These are phyloP conservation scores for Tympanopsis confertula DNA, from an alignment of 2,329 filamentous ascomycete genomes.

Conservation along the genomic window DNA sequence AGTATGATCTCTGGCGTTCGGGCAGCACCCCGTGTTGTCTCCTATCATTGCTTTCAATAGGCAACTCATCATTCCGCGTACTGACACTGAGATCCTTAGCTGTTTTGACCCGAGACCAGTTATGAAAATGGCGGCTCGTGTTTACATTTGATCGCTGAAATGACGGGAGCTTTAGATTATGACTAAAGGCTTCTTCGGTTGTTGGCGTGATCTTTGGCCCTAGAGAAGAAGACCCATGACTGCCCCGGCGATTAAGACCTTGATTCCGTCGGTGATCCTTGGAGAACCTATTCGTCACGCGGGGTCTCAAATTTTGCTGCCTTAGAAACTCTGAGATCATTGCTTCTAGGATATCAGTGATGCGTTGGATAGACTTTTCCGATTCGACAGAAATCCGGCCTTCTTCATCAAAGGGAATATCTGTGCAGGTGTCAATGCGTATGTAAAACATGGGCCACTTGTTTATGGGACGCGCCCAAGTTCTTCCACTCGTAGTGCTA, in stretches of 20 bases:
- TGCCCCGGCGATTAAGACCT: no score
- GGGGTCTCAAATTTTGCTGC: slow-evolving; percentile 37
- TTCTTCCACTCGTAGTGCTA: slow-evolving; percentile 16
- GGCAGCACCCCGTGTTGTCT: no score
- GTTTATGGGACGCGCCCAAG: slow-evolving; percentile 35
- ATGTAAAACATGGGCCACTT: slow-evolving; percentile 51
- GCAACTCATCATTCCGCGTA: not conserved
- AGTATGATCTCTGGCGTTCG: no score
- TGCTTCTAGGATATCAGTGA: slow-evolving; percentile 35
- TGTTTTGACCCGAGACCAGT: slow-evolving; percentile 26
- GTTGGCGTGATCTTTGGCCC: no score
- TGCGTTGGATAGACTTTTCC: slow-evolving; percentile 26
- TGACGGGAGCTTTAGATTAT: not conserved
- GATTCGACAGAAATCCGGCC: slow-evolving; percentile 13
- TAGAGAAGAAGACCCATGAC: no score
- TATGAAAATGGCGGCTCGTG: slow-evolving; percentile 11
- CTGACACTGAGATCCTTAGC: slow-evolving; percentile 10
- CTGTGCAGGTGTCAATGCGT: slow-evolving; percentile 24
- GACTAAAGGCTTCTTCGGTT: not conserved
- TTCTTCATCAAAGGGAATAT: slow-evolving; percentile 5
- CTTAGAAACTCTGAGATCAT: slow-evolving; percentile 43
- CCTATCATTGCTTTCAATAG: no score
- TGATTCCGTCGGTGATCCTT: not conserved
- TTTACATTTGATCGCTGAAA: slow-evolving; percentile 7
- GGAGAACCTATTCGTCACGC: slow-evolving; percentile 9